Percentiles rank a stretch among this genome's conserved stretches.
Conservation (phyloP, 73 alveolate species). For the Uronychia binucleata region DNA sequence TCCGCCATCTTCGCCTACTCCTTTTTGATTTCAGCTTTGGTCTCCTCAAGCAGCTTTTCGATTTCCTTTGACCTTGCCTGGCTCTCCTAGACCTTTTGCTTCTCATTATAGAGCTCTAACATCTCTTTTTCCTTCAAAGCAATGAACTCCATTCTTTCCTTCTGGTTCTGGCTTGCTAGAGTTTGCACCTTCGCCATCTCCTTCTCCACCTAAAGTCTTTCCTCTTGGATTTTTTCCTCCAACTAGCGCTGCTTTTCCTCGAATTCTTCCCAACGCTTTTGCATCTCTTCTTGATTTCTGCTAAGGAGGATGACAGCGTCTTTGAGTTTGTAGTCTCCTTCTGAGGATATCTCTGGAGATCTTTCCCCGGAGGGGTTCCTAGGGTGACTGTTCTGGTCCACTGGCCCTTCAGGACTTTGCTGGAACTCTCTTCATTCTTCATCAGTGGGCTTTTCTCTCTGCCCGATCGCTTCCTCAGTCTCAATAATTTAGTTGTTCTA, state of each 20-base stretch:
- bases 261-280: conserved; percentile 39
- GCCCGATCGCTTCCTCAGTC: not conserved
- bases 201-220: not conserved
- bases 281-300: conserved; percentile 27
- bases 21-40: not conserved
- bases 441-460: not conserved
- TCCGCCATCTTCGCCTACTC: not conserved
- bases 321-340: conserved; percentile 13
- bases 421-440: not conserved
- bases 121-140: not conserved
- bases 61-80: not conserved
- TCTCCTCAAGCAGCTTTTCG: not conserved
- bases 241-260: conserved; percentile 35
- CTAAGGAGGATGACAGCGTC: conserved; percentile 8
- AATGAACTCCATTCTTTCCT: not conserved
- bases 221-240: conserved; percentile 11
- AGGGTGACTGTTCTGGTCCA: not conserved
- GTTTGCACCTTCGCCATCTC: conserved; percentile 14
- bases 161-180: not conserved
- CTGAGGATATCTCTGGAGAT: conserved; percentile 8
- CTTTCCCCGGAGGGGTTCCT: conserved; percentile 8
- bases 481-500: no score
- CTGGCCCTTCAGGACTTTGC: not conserved
- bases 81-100: not conserved
- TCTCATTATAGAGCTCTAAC: not conserved